Evolutionary conservation across 345 rosid species (phyloP), one percentile per base, ranked within the genome.

Genomic region (Gossypioides kirkii): DNA sequence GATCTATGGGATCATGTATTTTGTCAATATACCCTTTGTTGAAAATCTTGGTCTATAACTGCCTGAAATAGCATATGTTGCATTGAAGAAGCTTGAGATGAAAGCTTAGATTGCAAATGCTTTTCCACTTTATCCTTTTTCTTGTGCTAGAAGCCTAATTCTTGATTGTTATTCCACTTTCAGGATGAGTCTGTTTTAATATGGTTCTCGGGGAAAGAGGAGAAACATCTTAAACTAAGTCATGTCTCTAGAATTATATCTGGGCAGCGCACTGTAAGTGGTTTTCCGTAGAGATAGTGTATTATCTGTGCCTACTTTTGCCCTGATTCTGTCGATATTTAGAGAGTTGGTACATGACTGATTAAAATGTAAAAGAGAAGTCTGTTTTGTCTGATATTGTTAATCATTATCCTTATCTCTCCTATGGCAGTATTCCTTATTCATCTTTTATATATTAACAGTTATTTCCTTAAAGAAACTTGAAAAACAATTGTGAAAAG

Each of bases 181-280:
- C 98, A 92, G 99, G 99, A 95, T 55, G 99, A 87, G 79, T 87
- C 97, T 74, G 88, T 90, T 84, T 87, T 95, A 81, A 95, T 91
- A 86, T 95, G 99, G 99, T 86, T 89, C 78, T 93, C 94, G 2
- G 98, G 97, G 74, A 95, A 88, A 79, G 91, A 93, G 84, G 93
- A 91, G 86, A 95, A 92, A 73, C 91, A 85, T 86, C 90, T 92
- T 75, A 91, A 81, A 80, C 88, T 95, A 74, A 91, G 89, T 83
- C 98, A 92, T 26, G 91, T 95, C 55, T 85, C 94, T 69, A 90
- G 91, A 83, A 95, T 95, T 78, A 87, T 91, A 77, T 90, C 97
- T 42, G 98, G 98, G 74, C 99, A 95, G 63, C 93, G 99, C 78
- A 95, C 99, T 74, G 99, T 95, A 91, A 87, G 99, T 86, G 28